phyloP scores from a whole-genome alignment of 495 filamentous ascomycete genomes.

The Amphirosellinia nigrospora region DNA sequence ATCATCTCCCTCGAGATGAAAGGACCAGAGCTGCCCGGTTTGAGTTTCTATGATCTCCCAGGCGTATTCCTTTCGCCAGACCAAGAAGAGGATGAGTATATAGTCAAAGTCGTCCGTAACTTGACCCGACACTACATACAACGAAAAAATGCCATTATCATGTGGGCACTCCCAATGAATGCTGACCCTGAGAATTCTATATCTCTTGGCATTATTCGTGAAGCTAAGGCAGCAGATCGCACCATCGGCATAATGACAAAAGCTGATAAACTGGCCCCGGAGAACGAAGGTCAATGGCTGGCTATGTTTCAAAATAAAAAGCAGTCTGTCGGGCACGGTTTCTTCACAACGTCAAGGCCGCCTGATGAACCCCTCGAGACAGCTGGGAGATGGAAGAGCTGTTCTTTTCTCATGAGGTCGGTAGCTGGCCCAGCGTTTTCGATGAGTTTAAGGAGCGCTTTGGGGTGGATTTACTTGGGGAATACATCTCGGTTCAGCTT shows the following conservation, averaged over 20 bases:
- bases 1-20: slow-evolving; percentile 75
- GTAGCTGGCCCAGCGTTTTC: slow-evolving; percentile 54
- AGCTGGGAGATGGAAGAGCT: slow-evolving; percentile 62
- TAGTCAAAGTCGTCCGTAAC: slow-evolving; percentile 71
- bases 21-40: slow-evolving; percentile 67
- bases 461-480: slow-evolving; percentile 56
- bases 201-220: slow-evolving; percentile 66
- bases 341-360: slow-evolving; percentile 63
- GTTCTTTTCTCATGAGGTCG: slow-evolving; percentile 59
- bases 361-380: slow-evolving; percentile 54
- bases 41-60: slow-evolving; percentile 82
- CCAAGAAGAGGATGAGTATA: slow-evolving; percentile 64
- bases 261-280: slow-evolving; percentile 67
- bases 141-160: slow-evolving; percentile 68
- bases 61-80: slow-evolving; percentile 75
- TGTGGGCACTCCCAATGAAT: slow-evolving; percentile 78
- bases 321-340: slow-evolving; percentile 66
- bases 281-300: slow-evolving; percentile 60
- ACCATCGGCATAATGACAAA: slow-evolving; percentile 83
- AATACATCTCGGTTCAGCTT: slow-evolving; percentile 38
- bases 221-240: slow-evolving; percentile 62
- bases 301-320: slow-evolving; percentile 61
- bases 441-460: slow-evolving; percentile 56
- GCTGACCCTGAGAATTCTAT: slow-evolving; percentile 73
- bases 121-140: slow-evolving; percentile 70